phyloP scores from a whole-genome alignment of 2,329 filamentous ascomycete genomes.

The Rachicladosporium sp. region DNA sequence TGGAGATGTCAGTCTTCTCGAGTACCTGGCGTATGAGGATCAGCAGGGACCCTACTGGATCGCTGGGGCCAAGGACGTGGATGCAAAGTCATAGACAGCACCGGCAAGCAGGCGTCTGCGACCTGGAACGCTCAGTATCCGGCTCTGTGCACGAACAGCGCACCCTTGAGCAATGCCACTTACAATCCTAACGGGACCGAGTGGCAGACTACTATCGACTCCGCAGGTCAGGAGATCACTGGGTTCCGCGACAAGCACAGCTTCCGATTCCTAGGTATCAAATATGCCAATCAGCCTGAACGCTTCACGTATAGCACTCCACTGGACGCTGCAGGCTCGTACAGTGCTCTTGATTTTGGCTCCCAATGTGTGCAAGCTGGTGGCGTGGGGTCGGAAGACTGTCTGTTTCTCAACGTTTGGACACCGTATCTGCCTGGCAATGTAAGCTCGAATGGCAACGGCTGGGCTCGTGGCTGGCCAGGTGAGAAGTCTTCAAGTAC shows the following conservation, averaged over 20 bases:
- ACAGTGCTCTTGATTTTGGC: constrained; percentile 8
- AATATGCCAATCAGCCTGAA: constrained; percentile 33
- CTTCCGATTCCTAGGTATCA: constrained; percentile 41
- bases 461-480: too few species aligned
- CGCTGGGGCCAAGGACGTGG: too few species aligned
- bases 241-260: constrained; percentile 34
- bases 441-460: background rate
- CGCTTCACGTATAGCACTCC: constrained; percentile 30
- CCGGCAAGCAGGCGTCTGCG: too few species aligned
- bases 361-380: constrained; percentile 9
- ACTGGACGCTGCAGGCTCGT: constrained; percentile 5
- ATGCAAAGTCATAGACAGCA: too few species aligned
- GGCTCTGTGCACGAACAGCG: too few species aligned
- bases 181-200: too few species aligned
- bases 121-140: too few species aligned
- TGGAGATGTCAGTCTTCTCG: too few species aligned
- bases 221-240: background rate
- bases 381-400: constrained; percentile 18
- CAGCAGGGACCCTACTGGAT: too few species aligned
- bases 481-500: constrained; percentile 7
- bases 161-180: too few species aligned
- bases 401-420: constrained; percentile 30
- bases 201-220: too few species aligned
- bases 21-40: too few species aligned
- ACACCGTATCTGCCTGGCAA: constrained; percentile 21